phyloP scores from a whole-genome alignment of 2,329 filamentous ascomycete species.

The Chaetomiaceae sp. region DNA sequence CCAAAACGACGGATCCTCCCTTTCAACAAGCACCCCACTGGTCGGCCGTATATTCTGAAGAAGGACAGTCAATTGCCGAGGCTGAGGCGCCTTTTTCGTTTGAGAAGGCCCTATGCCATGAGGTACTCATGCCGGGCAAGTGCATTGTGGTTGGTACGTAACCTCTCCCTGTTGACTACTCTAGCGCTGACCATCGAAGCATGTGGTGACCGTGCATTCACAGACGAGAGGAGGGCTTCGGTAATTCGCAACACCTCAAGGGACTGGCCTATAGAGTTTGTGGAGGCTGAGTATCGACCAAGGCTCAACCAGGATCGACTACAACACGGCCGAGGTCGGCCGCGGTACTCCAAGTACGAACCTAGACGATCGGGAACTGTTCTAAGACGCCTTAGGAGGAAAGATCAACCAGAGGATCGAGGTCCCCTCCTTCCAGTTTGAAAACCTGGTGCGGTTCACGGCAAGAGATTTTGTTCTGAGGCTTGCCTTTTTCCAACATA shows the following conservation, averaged over 20 bases:
- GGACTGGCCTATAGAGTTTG: constrained; percentile 13
- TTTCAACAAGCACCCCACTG: neutral
- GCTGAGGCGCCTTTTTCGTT: constrained; percentile 9
- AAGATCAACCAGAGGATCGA: constrained; percentile 4
- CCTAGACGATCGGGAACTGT: neutral
- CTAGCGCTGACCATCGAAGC: constrained; percentile 8
- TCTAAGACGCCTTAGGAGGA: constrained; percentile 7
- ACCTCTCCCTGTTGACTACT: neutral
- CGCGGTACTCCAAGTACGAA: constrained; percentile 7
- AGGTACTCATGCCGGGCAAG: constrained; percentile 9
- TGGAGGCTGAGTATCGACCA: constrained; percentile 10
- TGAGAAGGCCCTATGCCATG: constrained; percentile 6
- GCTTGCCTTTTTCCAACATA: too few species aligned
- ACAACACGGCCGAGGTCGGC: neutral
- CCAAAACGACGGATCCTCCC: neutral
- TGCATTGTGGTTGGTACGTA: constrained; percentile 9
- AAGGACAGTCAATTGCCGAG: constrained; percentile 2
- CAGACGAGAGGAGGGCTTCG: constrained; percentile 8
- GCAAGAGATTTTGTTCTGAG: too few species aligned
- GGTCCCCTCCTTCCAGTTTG: constrained; percentile 6
- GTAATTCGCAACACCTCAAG: constrained; percentile 12
- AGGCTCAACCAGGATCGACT: constrained; percentile 5
- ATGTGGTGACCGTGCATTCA: constrained; percentile 7
- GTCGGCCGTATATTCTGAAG: constrained; percentile 5
- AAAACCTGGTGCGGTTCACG: constrained; percentile 4